Evolutionary conservation across 2,329 filamentous ascomycete species (phyloP).

Genomic region (Aurifilum marmelostoma): DNA sequence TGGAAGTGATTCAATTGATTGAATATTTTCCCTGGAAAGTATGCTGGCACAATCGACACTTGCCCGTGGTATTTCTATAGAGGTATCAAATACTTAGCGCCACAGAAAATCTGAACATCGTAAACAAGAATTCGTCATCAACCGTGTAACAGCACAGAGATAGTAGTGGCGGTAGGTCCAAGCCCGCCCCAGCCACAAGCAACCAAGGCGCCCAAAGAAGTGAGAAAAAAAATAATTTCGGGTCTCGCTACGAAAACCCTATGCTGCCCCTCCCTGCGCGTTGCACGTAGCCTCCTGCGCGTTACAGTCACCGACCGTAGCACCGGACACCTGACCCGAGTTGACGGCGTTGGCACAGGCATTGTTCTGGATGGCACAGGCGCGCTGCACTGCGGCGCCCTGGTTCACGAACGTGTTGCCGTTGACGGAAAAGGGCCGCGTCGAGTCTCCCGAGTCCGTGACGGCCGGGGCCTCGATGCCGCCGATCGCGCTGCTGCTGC

Average conservation of each 20-base stretch:
- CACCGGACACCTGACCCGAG: conserved; percentile 45
- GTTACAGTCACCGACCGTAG: conserved; percentile 56
- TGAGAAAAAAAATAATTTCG: neutral
- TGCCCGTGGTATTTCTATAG: neutral
- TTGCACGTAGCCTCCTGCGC: conserved; percentile 54
- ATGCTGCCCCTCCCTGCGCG: conserved; percentile 40
- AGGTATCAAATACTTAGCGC: conserved; percentile 7
- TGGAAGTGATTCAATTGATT: too few relatives aligned
- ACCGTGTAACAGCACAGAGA: conserved; percentile 9
- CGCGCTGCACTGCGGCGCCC: conserved; percentile 59
- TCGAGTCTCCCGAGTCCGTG: conserved; percentile 48
- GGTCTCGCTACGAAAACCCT: conserved; percentile 7
- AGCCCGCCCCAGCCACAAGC: neutral
- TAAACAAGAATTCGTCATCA: conserved; percentile 13
- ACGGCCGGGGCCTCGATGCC: conserved; percentile 57
- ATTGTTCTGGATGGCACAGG: conserved; percentile 68
- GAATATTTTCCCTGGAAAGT: too few relatives aligned
- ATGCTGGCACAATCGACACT: neutral
- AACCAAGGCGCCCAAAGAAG: neutral
- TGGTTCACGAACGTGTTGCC: conserved; percentile 61
- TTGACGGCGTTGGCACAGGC: conserved; percentile 61
- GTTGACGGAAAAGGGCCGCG: conserved; percentile 59
- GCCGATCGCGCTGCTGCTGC: conserved; percentile 47
- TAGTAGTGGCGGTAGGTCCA: neutral
- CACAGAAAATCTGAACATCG: conserved; percentile 9